Evolutionary conservation across 208 protist genomes (phyloP).

Genomic region (Herpetomonas tarakana): DNA sequence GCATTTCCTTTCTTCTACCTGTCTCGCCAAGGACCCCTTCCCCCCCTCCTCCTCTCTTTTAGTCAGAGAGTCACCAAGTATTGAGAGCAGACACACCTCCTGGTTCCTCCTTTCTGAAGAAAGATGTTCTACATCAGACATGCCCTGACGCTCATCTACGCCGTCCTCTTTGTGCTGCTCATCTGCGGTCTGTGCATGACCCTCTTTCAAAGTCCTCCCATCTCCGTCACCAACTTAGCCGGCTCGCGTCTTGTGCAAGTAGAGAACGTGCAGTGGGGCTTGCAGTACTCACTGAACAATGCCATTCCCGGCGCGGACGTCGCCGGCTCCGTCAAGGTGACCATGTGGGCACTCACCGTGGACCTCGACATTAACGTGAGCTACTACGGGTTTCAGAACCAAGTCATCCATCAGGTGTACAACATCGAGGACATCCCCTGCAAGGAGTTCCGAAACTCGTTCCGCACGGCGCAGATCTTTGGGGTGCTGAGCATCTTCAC

Average conservation of each 20-base stretch:
- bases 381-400: constrained; percentile 25
- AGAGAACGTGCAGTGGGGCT: background rate
- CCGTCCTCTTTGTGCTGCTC: constrained; percentile 22
- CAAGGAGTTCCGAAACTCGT: constrained; percentile 26
- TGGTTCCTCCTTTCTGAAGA: constrained; percentile 11
- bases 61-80: no score
- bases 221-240: constrained; percentile 23
- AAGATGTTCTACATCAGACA: constrained; percentile 20
- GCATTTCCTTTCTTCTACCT: no score
- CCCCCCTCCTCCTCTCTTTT: no score
- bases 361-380: constrained; percentile 22
- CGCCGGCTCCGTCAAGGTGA: constrained; percentile 12
- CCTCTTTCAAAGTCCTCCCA: constrained; percentile 26
- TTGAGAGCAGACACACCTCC: no score
- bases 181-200: constrained; percentile 20
- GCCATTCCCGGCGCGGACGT: constrained; percentile 37
- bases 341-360: constrained; percentile 23
- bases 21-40: no score
- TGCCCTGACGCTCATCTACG: constrained; percentile 25
- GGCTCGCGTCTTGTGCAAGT: constrained; percentile 24
- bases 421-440: constrained; percentile 50
- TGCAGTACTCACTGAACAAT: constrained; percentile 18
- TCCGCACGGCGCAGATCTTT: constrained; percentile 35
- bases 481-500: constrained; percentile 44
- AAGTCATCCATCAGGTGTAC: constrained; percentile 33